Evolutionary conservation across 73 alveolate species (phyloP), one percentile per base, ranked within the genome.

Genomic region (Paramecium tetraurelia): DNA sequence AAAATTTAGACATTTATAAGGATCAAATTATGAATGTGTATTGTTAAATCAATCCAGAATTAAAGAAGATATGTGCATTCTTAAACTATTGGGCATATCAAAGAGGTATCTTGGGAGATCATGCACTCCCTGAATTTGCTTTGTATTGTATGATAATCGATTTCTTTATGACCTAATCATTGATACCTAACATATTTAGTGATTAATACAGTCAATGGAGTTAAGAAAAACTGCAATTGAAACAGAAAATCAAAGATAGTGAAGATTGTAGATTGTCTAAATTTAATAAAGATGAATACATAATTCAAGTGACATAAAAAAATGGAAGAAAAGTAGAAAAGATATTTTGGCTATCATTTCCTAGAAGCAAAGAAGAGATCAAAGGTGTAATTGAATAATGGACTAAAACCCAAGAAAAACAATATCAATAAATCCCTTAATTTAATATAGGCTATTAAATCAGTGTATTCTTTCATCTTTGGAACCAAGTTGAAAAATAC

Each of bases 131-230:
- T 4, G 90, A 80, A 48, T 44, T 80, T 20, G 90, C 90, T 12
- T 33, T 80, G 1, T 80, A 80, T 80, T 80, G 76, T 80, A 80
- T 80, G 90, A 35, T 80, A 12, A 80, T 80, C 16, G 90, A 80
- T 46, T 80, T 41, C 44, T 80, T 41, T 44, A 22, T 31, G 20
- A 48, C 75, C 5, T 27, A 80, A 80, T 41, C 48, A 2, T 80
- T 80, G 53, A 35, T 80, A 5, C 90, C 90, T 2, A 80, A 80
- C 21, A 80, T 80, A 44, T 80, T 80, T n/a, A 44, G 43, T 44
- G 72, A 80, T 41, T 80, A 80, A 14, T 80, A 43, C 24, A 18
- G 70, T 41, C 10, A 2, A 21, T 80, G 90, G 90, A 43, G 57
- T 44, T 7, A 80, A 24, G 50, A 80, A 21, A 48, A 80, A 48